Percentiles rank a stretch among this genome's conserved stretches.
These are phyloP conservation scores for Bryopsis sp. DNA, from an alignment of 139 green algal genomes.

Conservation along the genomic window DNA sequence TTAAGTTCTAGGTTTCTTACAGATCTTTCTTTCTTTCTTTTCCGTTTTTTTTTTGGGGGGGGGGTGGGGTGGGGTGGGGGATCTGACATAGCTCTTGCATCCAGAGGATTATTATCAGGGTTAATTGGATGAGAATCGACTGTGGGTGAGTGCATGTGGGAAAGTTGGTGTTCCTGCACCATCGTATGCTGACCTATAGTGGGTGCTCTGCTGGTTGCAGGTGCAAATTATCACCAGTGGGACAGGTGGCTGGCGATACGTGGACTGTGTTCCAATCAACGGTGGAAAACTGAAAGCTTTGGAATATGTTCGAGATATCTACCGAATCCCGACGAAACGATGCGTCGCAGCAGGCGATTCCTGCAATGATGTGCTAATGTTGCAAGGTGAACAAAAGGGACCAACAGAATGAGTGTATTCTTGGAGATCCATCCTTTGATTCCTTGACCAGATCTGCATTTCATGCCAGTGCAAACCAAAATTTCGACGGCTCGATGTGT, in stretches of 20 bases:
- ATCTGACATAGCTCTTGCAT: too few relatives aligned
- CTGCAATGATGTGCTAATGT: conserved; percentile 78
- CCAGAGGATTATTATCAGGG: too few relatives aligned
- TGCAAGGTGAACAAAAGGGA: conserved; percentile 28
- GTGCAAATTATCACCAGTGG: conserved; percentile 57
- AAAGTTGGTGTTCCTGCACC: too few relatives aligned
- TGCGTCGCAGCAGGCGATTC: conserved; percentile 70
- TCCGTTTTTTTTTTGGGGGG: too few relatives aligned
- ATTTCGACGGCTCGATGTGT: not conserved
- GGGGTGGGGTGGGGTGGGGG: too few relatives aligned
- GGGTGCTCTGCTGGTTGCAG: conserved; percentile 13
- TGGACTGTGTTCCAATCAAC: conserved; percentile 51
- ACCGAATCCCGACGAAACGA: conserved; percentile 36
- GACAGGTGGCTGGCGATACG: conserved; percentile 59
- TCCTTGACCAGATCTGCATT: not conserved
- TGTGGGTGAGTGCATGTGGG: too few relatives aligned
- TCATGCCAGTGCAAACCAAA: not conserved
- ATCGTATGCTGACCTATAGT: too few relatives aligned
- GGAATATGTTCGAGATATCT: conserved; percentile 59
- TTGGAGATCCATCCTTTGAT: conserved; percentile 17
- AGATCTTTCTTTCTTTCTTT: too few relatives aligned
- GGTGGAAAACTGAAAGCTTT: conserved; percentile 67
- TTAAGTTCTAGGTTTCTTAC: too few relatives aligned
- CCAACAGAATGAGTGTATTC: not conserved
- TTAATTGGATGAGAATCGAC: too few relatives aligned